Base-by-base conservation (phyloP, 495 filamentous ascomycete species). In the Cryomyces minteri region DNA sequence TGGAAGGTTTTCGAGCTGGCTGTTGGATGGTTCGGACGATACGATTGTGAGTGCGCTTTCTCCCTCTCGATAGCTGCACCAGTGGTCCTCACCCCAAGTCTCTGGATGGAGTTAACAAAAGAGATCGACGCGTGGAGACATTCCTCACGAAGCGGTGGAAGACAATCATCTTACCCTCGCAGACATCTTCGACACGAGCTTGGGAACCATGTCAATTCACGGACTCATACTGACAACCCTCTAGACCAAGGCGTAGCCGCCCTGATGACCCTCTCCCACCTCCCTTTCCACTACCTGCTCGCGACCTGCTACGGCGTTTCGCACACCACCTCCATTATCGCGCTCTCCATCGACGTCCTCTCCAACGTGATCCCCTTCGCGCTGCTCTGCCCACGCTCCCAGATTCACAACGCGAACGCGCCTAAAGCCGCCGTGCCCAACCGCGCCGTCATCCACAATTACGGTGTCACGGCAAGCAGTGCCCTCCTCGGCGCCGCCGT, bases 1-100 rank as follows among this genome's bases (percentile, higher is more conserved):
- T 88, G 81, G 80, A 79, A 70, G 62, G 61, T 78, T 46, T 65
- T 77, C 32, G 76, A 82, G 58, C 67, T 93, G 41, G 77, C 67
- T 25, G 50, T 84, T 12, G 75, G 71, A 32, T 92, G 84, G 85
- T 70, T 65, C 49, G 63, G 75, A 33, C 67, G 74, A 41, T 84
- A 74, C 56, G 84, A 88, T 58, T 70, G 76, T 80, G 57, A 51
- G 67, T 54, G 14, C 31, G 44, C 11, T 44, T 14, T 29, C 31
- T 37, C 30, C 0, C 32, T 44, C 40, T 12, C 11, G 8, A 40
- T 1, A 11, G 7, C 39, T 10, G 29, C 34, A 25, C 14, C 40
- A 5, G 10, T 6, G 18, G 18, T 25, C 18, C 18, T 25, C 18
- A 25, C 2, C 18, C 18, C 18, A 2, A 25, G 18, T 25, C 18